phyloP scores from a whole-genome alignment of 2,329 filamentous ascomycete genomes.

The Biscogniauxia marginata region DNA sequence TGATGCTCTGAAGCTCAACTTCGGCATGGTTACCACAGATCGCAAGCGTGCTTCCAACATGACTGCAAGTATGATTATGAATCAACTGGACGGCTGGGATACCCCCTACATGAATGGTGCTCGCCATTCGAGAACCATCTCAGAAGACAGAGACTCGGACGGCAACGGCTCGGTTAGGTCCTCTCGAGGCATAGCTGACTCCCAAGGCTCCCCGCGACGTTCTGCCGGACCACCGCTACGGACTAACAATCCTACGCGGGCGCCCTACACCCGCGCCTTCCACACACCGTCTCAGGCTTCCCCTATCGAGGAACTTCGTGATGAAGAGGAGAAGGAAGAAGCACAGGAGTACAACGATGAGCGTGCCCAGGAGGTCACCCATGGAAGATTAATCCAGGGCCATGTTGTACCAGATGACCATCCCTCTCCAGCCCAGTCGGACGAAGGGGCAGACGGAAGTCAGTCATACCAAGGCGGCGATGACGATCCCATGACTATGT shows the following conservation, averaged over 20 bases:
- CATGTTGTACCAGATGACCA: conserved; percentile 95
- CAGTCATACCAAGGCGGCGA: conserved; percentile 46
- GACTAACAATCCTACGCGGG: conserved; percentile 28
- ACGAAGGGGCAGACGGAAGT: conserved; percentile 59
- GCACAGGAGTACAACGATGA: conserved; percentile 67
- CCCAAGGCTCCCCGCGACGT: conserved; percentile 44
- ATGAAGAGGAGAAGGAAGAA: conserved; percentile 40
- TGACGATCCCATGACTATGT: conserved; percentile 81
- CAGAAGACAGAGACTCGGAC: conserved; percentile 28
- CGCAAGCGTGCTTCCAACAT: conserved; percentile 64
- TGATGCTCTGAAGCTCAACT: conserved; percentile 94
- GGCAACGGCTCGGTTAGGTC: conserved; percentile 26
- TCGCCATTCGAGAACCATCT: conserved; percentile 20
- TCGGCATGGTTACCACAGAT: conserved; percentile 92
- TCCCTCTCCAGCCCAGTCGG: conserved; percentile 70
- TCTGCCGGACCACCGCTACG: conserved; percentile 32
- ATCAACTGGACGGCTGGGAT: conserved; percentile 57
- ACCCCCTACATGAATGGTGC: conserved; percentile 28
- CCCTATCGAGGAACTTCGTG: conserved; percentile 35
- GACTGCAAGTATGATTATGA: conserved; percentile 76
- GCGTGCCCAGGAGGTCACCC: conserved; percentile 84
- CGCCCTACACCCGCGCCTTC: conserved; percentile 30
- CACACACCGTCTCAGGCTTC: conserved; percentile 36
- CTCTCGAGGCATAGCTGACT: conserved; percentile 36
- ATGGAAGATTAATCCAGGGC: conserved; percentile 85